Evolutionary conservation across 441 rosid genomes (phyloP).

Genomic region (Hura crepitans): DNA sequence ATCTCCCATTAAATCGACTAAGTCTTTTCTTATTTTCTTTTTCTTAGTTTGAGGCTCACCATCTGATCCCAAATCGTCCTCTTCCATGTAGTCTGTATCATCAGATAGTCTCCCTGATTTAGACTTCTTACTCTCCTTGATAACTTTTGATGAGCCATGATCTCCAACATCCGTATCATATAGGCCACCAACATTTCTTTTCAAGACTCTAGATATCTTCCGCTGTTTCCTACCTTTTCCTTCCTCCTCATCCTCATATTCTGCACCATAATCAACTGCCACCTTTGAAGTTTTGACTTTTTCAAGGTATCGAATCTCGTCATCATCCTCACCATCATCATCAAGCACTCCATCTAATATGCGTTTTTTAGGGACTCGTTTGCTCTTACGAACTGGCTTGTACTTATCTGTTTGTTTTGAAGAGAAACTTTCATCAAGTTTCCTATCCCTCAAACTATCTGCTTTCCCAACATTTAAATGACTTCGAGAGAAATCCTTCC

Average conservation of each 20-base stretch:
- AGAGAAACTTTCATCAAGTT: constrained; percentile 30
- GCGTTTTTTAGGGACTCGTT: constrained; percentile 64
- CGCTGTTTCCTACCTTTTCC: constrained; percentile 54
- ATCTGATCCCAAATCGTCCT: constrained; percentile 56
- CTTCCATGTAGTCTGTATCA: constrained; percentile 50
- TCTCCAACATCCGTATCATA: constrained; percentile 38
- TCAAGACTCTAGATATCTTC: constrained; percentile 54
- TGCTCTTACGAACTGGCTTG: constrained; percentile 69
- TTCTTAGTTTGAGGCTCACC: constrained; percentile 44
- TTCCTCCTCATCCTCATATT: constrained; percentile 34
- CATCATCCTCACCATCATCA: constrained; percentile 58
- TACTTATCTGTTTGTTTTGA: constrained; percentile 45
- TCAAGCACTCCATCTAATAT: constrained; percentile 55
- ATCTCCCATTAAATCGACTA: constrained; percentile 46
- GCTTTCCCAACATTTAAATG: constrained; percentile 46
- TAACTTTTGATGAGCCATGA: constrained; percentile 36
- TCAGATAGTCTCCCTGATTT: constrained; percentile 42
- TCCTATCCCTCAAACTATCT: constrained; percentile 25
- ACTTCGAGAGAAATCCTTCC: constrained; percentile 60
- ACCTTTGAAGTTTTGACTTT: constrained; percentile 53
- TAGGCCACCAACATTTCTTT: constrained; percentile 40
- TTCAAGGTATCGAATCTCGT: constrained; percentile 73
- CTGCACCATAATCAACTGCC: constrained; percentile 27
- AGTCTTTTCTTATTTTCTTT: constrained; percentile 57
- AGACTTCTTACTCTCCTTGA: constrained; percentile 46